Evolutionary conservation across 2,329 filamentous ascomycete genomes (phyloP).

Genomic region (Mycosphaerella arachidis): DNA sequence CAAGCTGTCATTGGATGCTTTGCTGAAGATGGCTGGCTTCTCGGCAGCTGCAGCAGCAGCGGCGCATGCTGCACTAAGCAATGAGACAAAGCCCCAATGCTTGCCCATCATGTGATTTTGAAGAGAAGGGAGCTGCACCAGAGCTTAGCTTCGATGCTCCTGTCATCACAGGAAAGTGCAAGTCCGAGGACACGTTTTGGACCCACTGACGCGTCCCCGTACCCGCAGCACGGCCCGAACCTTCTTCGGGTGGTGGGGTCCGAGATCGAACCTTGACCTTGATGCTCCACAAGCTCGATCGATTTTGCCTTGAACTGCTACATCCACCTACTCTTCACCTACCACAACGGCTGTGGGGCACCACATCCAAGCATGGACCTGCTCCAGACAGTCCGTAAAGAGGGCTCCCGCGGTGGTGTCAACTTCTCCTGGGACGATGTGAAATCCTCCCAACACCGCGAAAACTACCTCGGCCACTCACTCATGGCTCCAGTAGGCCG

Average conservation of each 20-base stretch:
- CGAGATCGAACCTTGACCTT: background rate
- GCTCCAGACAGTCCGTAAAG: conserved; percentile 87
- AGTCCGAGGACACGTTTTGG: background rate
- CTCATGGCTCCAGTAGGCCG: conserved; percentile 84
- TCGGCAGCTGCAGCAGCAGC: conserved; percentile 20
- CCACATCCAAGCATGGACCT: conserved; percentile 67
- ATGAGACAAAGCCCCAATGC: conserved; percentile 18
- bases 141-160: background rate
- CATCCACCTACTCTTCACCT: background rate
- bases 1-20: conserved; percentile 70
- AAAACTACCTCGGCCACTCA: conserved; percentile 86
- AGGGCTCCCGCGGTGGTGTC: conserved; percentile 79
- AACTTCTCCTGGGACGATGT: conserved; percentile 98
- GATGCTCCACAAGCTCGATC: background rate
- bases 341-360: background rate
- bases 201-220: background rate
- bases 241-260: background rate
- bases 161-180: too few species aligned
- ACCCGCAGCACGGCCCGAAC: background rate
- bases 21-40: conserved; percentile 31
- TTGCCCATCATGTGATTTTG: conserved; percentile 18
- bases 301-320: background rate
- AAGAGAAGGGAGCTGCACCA: background rate
- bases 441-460: conserved; percentile 76
- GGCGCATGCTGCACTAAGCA: conserved; percentile 24